Base-by-base conservation (phyloP, 1,139 yeast genomes). In the Sugiyamaella paludigena region DNA sequence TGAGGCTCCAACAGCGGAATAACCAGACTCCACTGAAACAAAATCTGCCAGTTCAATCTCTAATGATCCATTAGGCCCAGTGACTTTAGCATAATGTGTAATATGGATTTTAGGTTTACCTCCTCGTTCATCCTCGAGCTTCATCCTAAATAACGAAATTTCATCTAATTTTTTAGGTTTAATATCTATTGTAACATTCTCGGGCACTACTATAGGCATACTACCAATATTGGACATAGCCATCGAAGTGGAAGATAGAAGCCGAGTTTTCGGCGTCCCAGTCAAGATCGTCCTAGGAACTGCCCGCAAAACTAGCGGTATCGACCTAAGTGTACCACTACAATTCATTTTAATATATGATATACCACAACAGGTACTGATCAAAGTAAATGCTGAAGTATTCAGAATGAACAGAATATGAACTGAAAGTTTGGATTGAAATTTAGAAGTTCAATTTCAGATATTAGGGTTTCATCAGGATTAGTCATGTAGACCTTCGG, bases 21-120 rank as follows among this genome's bases (percentile, higher is more conserved):
- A 50, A 15, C 40, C 31, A 10, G 59, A 53, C 9, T 59, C 60
- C 6, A 86, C 56, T 2, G 72, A 67, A 42, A 91, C 78, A 61
- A 91, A 91, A 50, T 81, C 81, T 0, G 98, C 96, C 11, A 89
- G 73, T 13, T 80, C 80, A 39, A 87, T 66, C 49, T 72, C 72
- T 36, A 89, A 68, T 11, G 70, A 69, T 8, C 98, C 98, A 58
- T 78, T 79, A 13, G 98, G 98, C 0, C 98, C 98, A 45, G 71
- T 73, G 16, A 92, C 74, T n/a, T 78, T 77, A 36, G 87, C 77
- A 47, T 76, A 74, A 60, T 81, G 78, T 47, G 86, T 80, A 53
- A 89, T 73, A 33, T 70, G 70, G 55, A 84, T 73, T 15, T 39
- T 48, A 4, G 78, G 74, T 58, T 80, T 78, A 27, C 95, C 95